Percentiles rank a stretch among this genome's conserved stretches.
phyloP scores from a whole-genome alignment of 495 filamentous ascomycete species.

The Pseudevernia furfuracea region DNA sequence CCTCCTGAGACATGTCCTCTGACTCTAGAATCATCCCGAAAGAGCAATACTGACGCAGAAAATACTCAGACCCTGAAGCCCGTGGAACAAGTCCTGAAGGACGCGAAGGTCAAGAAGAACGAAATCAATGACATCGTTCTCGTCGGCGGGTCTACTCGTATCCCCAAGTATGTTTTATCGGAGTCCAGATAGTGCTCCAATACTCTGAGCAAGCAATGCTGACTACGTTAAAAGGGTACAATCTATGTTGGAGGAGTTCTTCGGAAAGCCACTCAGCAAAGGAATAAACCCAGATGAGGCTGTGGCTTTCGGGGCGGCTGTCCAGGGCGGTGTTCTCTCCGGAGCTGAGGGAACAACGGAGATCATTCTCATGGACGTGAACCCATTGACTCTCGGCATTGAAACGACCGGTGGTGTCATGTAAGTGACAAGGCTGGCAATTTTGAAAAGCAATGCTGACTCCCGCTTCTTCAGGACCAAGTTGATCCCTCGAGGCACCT shows the following conservation, averaged over 20 bases:
- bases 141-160: conserved; percentile 91
- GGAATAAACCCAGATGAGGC: conserved; percentile 98
- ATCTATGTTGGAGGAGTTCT: conserved; percentile 90
- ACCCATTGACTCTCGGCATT: conserved; percentile 95
- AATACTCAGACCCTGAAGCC: conserved; percentile 75
- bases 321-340: conserved; percentile 92
- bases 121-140: conserved; percentile 85
- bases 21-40: too few relatives aligned
- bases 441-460: not conserved
- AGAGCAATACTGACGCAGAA: too few relatives aligned
- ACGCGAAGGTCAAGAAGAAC: conserved; percentile 81
- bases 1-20: too few relatives aligned
- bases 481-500: conserved; percentile 89
- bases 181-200: not conserved
- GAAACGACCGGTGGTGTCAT: conserved; percentile 98
- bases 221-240: conserved; percentile 45
- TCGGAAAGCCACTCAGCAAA: conserved; percentile 96
- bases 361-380: conserved; percentile 94
- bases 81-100: conserved; percentile 93
- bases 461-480: conserved; percentile 47
- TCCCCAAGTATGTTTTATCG: conserved; percentile 56
- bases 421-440: conserved; percentile 25
- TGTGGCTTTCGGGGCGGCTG: conserved; percentile 93
- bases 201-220: not conserved
- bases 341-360: conserved; percentile 71